Percentiles rank a stretch among this genome's conserved stretches.
Conservation (phyloP, 2,329 filamentous ascomycete species). For the Fusarium nisikadoi region DNA sequence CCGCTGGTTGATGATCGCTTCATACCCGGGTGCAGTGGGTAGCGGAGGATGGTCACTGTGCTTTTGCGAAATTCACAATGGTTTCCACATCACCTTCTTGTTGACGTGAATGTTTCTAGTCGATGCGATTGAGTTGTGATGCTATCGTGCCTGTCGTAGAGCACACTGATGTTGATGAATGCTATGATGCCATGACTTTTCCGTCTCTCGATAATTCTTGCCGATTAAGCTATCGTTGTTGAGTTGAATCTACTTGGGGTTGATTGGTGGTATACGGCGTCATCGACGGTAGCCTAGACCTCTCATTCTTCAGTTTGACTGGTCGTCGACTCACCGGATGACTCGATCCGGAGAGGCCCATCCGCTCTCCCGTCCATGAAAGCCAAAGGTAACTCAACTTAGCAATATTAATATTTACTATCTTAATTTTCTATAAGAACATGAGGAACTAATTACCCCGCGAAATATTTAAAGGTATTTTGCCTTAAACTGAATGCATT, state of each 20-base stretch:
- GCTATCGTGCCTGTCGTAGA: constrained; percentile 34
- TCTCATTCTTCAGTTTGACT: constrained; percentile 5
- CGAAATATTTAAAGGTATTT: constrained; percentile 9
- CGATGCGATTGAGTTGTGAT: constrained; percentile 32
- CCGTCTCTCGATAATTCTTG: background rate
- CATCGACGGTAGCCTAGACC: constrained; percentile 23
- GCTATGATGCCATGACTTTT: background rate
- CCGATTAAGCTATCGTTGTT: background rate
- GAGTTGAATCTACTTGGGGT: background rate
- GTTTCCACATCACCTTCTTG: constrained; percentile 57
- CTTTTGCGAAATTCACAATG: constrained; percentile 69
- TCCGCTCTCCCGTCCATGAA: background rate
- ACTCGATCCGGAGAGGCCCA: constrained; percentile 20
- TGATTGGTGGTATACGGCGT: constrained; percentile 18
- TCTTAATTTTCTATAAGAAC: background rate
- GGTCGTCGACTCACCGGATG: constrained; percentile 19
- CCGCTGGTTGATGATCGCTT: constrained; percentile 72
- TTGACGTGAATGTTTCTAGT: constrained; percentile 28
- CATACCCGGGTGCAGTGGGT: constrained; percentile 66
- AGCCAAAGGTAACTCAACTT: constrained; percentile 11
- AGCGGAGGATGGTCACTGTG: constrained; percentile 61
- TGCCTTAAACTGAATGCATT: background rate
- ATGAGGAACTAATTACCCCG: constrained; percentile 26
- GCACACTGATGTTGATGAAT: background rate
- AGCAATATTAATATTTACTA: background rate